phyloP scores from a whole-genome alignment of 1,284 basidiomycete genomes.

The Cryptococcus deneoformans region DNA sequence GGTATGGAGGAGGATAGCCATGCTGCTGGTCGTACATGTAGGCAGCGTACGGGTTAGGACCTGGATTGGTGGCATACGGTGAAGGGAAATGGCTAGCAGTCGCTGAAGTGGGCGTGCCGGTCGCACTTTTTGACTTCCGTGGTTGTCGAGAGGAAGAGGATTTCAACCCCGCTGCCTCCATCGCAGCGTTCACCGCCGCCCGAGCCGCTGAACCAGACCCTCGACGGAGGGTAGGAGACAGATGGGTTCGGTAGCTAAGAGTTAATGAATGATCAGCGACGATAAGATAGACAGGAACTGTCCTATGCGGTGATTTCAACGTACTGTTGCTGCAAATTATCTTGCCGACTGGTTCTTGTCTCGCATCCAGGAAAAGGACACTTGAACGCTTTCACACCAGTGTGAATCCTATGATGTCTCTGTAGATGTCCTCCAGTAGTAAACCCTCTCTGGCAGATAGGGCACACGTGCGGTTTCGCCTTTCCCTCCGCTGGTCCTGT shows the following conservation, averaged over 20 bases:
- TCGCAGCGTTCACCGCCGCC: slow-evolving; percentile 43
- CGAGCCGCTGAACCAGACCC: slow-evolving; percentile 45
- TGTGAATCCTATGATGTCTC: slow-evolving; percentile 47
- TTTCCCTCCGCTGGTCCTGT: slow-evolving; percentile 47
- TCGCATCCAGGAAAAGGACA: slow-evolving; percentile 48
- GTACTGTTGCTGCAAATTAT: slow-evolving; percentile 48
- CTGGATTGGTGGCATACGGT: slow-evolving; percentile 38
- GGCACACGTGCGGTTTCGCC: slow-evolving; percentile 45
- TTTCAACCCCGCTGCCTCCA: slow-evolving; percentile 47
- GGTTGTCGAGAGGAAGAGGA: slow-evolving; percentile 37
- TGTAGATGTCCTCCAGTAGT: slow-evolving; percentile 47
- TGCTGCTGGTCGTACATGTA: slow-evolving; percentile 39
- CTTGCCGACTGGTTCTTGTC: slow-evolving; percentile 45
- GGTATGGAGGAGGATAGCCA: slow-evolving; percentile 31
- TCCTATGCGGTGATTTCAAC: background rate
- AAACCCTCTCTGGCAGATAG: slow-evolving; percentile 41
- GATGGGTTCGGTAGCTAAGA: slow-evolving; percentile 43
- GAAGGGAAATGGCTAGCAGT: slow-evolving; percentile 37
- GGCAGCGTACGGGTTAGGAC: slow-evolving; percentile 33
- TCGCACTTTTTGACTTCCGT: slow-evolving; percentile 44
- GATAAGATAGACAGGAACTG: background rate
- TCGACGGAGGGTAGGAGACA: slow-evolving; percentile 43
- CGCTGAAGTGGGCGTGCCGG: slow-evolving; percentile 41
- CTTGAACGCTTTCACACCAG: slow-evolving; percentile 48
- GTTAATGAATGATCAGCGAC: background rate